Base-by-base conservation (phyloP, 2,329 filamentous ascomycete genomes). In the Arthrobotrys conoides region DNA sequence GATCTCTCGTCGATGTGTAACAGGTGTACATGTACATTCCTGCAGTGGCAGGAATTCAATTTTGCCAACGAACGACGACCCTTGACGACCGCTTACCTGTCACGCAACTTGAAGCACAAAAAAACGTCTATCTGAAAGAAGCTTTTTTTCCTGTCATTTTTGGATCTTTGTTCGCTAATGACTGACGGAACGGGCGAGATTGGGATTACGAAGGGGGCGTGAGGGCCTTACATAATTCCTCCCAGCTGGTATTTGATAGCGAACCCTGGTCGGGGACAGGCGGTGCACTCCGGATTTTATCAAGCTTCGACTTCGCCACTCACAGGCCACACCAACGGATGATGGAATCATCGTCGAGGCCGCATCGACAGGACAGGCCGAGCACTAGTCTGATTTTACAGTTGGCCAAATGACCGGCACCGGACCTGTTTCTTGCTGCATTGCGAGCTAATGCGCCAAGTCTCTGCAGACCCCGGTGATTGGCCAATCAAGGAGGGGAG, bases 11-110 rank as follows among this genome's bases (percentile, higher is more conserved):
- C 70, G 72, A 77, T 77, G 72, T 77, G 72, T 77, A 71, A 77
- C 72, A 77, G 67, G 66, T 77, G 73, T 77, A 71, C 73, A 77
- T 77, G 73, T 77, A 71, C 73, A 76, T 76, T 76, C 73, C 67
- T 77, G 49, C 63, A 48, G 38, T 55, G 70, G 73, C 73, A 77
- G 66, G 65, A 70, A 71, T 70, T 66, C 46, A 71, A 57, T 53
- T 76, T 77, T 77, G 67, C 73, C 66, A 77, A 77, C 73, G 51
- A 76, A 76, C 66, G 66, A 66, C 36, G 20, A 46, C 27, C 66
- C 55, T 67, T 73, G 70, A 51, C 38, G 57, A 49, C 61, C 61
- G 61, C 61, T 64, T 71, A 71, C 33, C 67, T 73, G 70, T 67
- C 70, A 73, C 61, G 70, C 59, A 66, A 68, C 33, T 57, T 46